These are phyloP conservation scores for Erysimum cheiri DNA, from an alignment of 441 rosid species.

Conservation along the genomic window DNA sequence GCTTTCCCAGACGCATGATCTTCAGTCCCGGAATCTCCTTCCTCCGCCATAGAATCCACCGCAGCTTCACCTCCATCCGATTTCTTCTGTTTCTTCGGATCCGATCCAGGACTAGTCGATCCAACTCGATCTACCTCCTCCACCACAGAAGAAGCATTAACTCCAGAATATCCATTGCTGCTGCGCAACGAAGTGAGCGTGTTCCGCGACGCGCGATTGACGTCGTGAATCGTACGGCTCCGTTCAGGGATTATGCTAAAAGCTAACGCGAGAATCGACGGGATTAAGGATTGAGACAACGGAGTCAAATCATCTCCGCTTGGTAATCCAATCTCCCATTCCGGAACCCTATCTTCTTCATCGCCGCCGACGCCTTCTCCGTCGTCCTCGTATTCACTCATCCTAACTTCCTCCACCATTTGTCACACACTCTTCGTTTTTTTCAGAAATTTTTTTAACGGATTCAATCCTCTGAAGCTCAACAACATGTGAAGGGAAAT, in stretches of 20 bases:
- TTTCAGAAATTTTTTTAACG: not conserved
- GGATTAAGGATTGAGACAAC: slow-evolving; percentile 67
- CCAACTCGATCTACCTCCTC: slow-evolving; percentile 53
- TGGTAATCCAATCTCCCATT: slow-evolving; percentile 92
- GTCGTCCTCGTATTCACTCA: slow-evolving; percentile 57
- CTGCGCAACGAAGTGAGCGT: slow-evolving; percentile 62
- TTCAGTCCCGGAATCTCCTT: slow-evolving; percentile 50
- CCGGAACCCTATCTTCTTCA: slow-evolving; percentile 60
- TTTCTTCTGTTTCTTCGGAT: slow-evolving; percentile 62
- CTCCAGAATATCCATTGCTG: slow-evolving; percentile 25
- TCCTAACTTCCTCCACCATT: slow-evolving; percentile 79
- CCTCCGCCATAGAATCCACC: slow-evolving; percentile 55
- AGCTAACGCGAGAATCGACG: slow-evolving; percentile 81
- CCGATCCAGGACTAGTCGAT: slow-evolving; percentile 54
- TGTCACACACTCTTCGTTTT: slow-evolving; percentile 10
- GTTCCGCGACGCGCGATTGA: slow-evolving; percentile 64
- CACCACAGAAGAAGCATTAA: slow-evolving; percentile 40
- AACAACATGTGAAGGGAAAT: slow-evolving; percentile 1
- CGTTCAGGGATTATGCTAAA: slow-evolving; percentile 82
- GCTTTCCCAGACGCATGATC: slow-evolving; percentile 55
- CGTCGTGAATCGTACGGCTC: slow-evolving; percentile 59
- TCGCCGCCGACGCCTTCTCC: slow-evolving; percentile 52
- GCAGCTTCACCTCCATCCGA: slow-evolving; percentile 41
- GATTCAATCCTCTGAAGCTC: not conserved
- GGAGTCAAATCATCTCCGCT: slow-evolving; percentile 71